Base-by-base conservation (phyloP, 1,284 basidiomycete genomes). In the Serendipita sp. region DNA sequence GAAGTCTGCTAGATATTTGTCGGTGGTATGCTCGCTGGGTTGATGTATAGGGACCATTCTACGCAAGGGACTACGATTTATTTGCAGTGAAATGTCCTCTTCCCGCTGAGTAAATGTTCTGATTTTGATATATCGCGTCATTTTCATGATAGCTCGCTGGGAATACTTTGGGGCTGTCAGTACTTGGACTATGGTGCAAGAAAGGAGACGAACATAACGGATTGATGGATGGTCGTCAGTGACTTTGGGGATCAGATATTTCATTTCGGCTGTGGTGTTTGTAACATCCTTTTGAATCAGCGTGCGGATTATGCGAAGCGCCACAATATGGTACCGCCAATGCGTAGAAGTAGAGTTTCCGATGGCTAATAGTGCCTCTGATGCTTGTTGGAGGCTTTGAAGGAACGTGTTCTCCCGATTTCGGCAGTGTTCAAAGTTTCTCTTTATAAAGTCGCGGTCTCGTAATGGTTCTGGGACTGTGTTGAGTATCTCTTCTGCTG, bases 281-380 rank as follows among this genome's bases (percentile, higher is more conserved):
- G 90, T 84, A 17, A 74, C 73, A 71, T 96, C 93, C 8, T 87
- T 81, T 17, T 92, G 79, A 43, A 91, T 77, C 32, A 94, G 75
- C 1, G 84, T 82, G 44, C 88, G 80, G 13, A 95, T 75, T 71
- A 85, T 83, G 61, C 89, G 78, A 22, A 85, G 76, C 1, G 89
- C 87, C 38, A 84, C 82, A 53, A 92, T 85, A 1, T 79, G 77
- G 72, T 93, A 96, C 62, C 85, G 80, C 92, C 92, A 94, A 72
- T 95, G 89, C 12, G 87, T 88, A 17, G 75, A 72, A 1, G 77
- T 66, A n/a, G 80, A 79, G 17, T 78, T 76, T 1, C 79, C 85
- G 32, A 86, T 77, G 30, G 78, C 74, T 32, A 58, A 26, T n/a
- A 58, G 34, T 58, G 53, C 53, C 32, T 26, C 32, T 32, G n/a